phyloP scores from a whole-genome alignment of 768 basidiomycete genomes.

The Auricularia sp. region DNA sequence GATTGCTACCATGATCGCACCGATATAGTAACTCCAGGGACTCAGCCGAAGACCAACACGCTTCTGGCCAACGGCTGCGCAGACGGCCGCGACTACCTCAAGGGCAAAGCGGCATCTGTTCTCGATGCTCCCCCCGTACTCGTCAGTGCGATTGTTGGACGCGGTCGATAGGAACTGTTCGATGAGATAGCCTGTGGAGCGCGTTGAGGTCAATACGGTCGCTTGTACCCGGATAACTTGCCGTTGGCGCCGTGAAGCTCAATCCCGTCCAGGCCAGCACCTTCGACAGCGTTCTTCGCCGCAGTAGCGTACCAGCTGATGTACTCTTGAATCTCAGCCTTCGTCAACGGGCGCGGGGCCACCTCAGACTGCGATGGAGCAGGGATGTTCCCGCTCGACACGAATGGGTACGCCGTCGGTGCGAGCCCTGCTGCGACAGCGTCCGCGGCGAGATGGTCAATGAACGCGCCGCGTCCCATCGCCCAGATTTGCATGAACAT shows the following conservation, averaged over 20 bases:
- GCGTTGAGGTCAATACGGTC: neutral
- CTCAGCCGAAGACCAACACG: constrained; percentile 46
- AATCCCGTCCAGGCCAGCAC: constrained; percentile 54
- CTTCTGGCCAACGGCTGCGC: constrained; percentile 41
- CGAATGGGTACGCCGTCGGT: too few relatives aligned
- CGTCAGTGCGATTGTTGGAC: constrained; percentile 55
- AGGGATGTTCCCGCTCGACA: neutral
- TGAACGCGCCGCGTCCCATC: constrained; percentile 33
- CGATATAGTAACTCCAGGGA: constrained; percentile 20
- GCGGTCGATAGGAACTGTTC: constrained; percentile 55
- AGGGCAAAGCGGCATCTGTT: constrained; percentile 56
- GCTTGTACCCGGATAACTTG: neutral
- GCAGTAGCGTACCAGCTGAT: constrained; percentile 41
- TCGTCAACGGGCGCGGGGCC: constrained; percentile 31
- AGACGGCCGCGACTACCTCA: constrained; percentile 54
- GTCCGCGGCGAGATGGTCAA: neutral
- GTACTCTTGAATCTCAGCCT: constrained; percentile 41
- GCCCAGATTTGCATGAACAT: constrained; percentile 54
- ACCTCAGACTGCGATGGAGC: constrained; percentile 3
- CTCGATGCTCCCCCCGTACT: constrained; percentile 64
- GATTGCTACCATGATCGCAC: too few relatives aligned
- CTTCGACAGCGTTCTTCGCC: constrained; percentile 41
- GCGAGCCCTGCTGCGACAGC: neutral
- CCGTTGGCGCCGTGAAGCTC: constrained; percentile 24
- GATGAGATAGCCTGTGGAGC: constrained; percentile 32